Conservation (phyloP, 164 flowering plant genomes). For the Vitis rotundifolia region DNA sequence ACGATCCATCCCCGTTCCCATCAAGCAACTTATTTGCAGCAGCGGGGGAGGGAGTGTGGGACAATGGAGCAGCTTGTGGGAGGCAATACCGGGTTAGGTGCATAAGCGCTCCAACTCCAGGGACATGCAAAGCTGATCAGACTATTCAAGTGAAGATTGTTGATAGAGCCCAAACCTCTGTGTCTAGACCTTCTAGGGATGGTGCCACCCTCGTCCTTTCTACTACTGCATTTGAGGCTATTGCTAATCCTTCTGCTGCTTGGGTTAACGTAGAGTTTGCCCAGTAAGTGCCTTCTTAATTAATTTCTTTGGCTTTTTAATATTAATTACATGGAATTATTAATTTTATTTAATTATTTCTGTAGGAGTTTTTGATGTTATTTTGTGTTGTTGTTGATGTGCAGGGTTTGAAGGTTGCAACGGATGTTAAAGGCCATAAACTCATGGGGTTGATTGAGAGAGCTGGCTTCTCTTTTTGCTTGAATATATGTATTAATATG, state of each 20-base stretch:
- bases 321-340: no score
- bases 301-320: no score
- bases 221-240: slow-evolving; percentile 28
- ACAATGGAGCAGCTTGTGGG: slow-evolving; percentile 61
- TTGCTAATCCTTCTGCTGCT: slow-evolving; percentile 18
- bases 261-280: slow-evolving; percentile 33
- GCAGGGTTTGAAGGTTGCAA: no score
- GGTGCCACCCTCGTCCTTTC: slow-evolving; percentile 39
- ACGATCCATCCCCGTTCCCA: slow-evolving; percentile 34
- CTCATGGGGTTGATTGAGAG: no score
- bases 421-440: no score
- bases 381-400: no score
- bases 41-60: slow-evolving; percentile 59
- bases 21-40: slow-evolving; percentile 40
- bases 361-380: no score
- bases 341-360: no score
- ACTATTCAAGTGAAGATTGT: slow-evolving; percentile 39
- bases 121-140: slow-evolving; percentile 26
- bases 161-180: slow-evolving; percentile 33
- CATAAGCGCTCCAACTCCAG: slow-evolving; percentile 31
- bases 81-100: slow-evolving; percentile 41
- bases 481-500: no score
- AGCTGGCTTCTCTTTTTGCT: no score
- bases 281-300: slow-evolving; percentile 23
- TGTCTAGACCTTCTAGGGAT: slow-evolving; percentile 23